Base-by-base conservation (phyloP, 2,329 filamentous ascomycete species). In the Penicillium sp. region DNA sequence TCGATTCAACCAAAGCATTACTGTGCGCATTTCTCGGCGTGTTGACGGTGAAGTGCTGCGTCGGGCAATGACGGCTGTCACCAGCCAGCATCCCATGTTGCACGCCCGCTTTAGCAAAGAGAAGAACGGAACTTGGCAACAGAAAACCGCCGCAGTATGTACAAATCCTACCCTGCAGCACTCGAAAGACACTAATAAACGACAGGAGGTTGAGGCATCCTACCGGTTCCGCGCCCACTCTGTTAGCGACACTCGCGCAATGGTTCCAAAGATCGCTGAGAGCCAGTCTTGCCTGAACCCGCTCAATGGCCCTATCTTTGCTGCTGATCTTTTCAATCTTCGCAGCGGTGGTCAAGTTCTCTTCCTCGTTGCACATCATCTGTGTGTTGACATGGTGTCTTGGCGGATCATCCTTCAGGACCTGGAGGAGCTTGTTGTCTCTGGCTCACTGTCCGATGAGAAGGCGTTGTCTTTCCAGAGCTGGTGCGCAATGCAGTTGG, bases 291-390 rank as follows among this genome's bases (percentile, higher is more conserved):
- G 66, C 54, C 65, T 77, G 22, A 68, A 75, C 48, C 71, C 73
- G 20, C 53, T 73, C 4, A 65, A 72, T 48, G 71, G 70, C 0
- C 70, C 78, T 1, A 71, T 78, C 1, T 73, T 80, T 15, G 73
- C 74, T 1, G 71, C 74, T 11, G 75, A 79, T 54, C 59, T 79
- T 1, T 75, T 80, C 56, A 71, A 77, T 28, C 62, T 75, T 5
- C 63, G 73, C 37, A 68, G 71, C 5, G 70, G 67, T 7, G 74
- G 73, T 10, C 69, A 70, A 34, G 61, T 70, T 8, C 60, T 73
- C n/a, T 72, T 73, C 59, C 55, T 73, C 10, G 68, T 68, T 3
- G 70, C 67, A 41, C 69, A 71, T 55, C 70, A 73, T 52, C 49
- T 72, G 8, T 69, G 67, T 31, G 62, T 73, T 52, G 70, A 73